Evolutionary conservation across 1,284 basidiomycete genomes (phyloP).

Genomic region (Ceratobasidium sp.): DNA sequence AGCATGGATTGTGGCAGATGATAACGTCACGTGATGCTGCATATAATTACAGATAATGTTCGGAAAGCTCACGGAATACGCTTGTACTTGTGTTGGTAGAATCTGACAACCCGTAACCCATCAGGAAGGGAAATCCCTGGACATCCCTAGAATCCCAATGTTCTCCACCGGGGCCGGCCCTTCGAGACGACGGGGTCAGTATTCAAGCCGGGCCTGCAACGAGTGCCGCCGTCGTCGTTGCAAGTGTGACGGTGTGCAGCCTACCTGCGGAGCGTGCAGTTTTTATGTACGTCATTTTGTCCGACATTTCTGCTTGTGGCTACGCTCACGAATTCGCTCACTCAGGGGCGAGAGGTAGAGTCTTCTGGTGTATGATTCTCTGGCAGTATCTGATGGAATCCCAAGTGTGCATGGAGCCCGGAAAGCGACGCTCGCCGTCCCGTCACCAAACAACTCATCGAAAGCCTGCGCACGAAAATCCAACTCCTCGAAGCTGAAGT

Average conservation of each 20-base stretch:
- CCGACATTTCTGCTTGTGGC: neutral
- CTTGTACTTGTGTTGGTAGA: too few species aligned
- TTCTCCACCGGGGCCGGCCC: neutral
- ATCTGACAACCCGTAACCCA: too few species aligned
- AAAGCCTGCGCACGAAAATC: conserved; percentile 12
- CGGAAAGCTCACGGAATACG: too few species aligned
- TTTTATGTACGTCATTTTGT: neutral
- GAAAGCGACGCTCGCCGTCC: conserved; percentile 14
- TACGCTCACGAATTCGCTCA: neutral
- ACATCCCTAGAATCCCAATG: neutral
- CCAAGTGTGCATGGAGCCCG: conserved; percentile 12
- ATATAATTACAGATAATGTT: too few species aligned
- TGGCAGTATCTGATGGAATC: neutral
- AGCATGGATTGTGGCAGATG: too few species aligned
- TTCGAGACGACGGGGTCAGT: conserved; percentile 15
- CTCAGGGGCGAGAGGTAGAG: conserved; percentile 18
- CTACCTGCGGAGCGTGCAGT: conserved; percentile 14
- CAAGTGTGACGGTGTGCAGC: conserved; percentile 36
- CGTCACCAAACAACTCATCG: conserved; percentile 10
- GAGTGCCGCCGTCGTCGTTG: conserved; percentile 38
- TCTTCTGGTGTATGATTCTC: too few species aligned
- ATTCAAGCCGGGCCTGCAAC: conserved; percentile 24
- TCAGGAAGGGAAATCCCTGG: too few species aligned
- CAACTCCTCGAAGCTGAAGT: conserved; percentile 10
- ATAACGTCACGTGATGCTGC: too few species aligned